Percentiles rank a stretch among this genome's conserved stretches.
Evolutionary conservation across 352 stramenopile species (phyloP).

Genomic region (Plasmopara viticola): DNA sequence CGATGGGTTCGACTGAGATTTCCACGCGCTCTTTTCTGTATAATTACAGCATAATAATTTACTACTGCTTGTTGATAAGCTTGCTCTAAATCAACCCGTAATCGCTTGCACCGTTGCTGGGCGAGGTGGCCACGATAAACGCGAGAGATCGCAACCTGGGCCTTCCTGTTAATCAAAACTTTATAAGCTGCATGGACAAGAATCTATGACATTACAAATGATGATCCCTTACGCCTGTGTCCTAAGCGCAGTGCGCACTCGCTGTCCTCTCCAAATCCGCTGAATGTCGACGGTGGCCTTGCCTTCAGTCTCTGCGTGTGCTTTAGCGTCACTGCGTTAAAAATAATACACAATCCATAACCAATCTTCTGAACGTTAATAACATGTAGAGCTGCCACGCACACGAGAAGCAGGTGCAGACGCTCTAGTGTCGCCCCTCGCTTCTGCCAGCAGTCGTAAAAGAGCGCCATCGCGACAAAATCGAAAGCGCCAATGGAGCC

Average conservation of each 20-base stretch:
- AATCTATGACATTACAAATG: no score
- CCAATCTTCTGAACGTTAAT: constrained; percentile 1
- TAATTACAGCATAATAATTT: constrained; percentile 41
- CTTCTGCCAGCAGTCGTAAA: constrained; percentile 57
- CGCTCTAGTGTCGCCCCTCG: constrained; percentile 37
- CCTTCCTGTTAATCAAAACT: constrained; percentile 26
- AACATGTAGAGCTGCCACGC: constrained; percentile 4
- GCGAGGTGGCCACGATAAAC: constrained; percentile 57
- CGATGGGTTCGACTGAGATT: constrained; percentile 36
- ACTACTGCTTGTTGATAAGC: constrained; percentile 29
- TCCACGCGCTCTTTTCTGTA: constrained; percentile 53
- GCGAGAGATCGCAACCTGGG: constrained; percentile 45
- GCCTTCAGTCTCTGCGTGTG: constrained; percentile 31
- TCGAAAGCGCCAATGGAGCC: background rate
- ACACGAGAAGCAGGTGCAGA: constrained; percentile 49
- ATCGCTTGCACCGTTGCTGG: constrained; percentile 20
- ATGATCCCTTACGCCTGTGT: constrained; percentile 23
- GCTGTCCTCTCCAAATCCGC: constrained; percentile 49
- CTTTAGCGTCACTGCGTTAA: constrained; percentile 38
- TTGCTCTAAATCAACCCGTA: constrained; percentile 14
- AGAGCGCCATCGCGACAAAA: constrained; percentile 37
- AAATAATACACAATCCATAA: constrained; percentile 1
- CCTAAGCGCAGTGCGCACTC: constrained; percentile 36
- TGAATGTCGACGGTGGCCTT: constrained; percentile 51
- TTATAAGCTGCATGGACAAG: background rate